These are phyloP conservation scores for Pascua guehoae DNA, from an alignment of 1,284 basidiomycete species.

Conservation along the genomic window DNA sequence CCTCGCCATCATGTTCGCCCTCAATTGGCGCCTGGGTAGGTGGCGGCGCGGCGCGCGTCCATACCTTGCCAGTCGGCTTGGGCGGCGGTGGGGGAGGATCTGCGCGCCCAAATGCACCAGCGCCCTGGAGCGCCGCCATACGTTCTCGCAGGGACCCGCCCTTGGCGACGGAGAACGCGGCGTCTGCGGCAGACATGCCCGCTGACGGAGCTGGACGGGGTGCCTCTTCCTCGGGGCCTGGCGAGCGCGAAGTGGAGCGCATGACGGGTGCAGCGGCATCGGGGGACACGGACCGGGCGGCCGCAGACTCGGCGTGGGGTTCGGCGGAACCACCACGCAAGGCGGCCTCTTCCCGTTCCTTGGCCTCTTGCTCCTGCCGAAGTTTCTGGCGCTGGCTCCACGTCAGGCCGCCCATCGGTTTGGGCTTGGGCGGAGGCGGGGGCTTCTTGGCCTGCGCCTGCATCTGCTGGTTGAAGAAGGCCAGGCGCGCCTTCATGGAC, in stretches of 20 bases:
- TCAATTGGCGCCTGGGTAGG: conserved; percentile 50
- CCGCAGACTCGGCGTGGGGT: conserved; percentile 11
- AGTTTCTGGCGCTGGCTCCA: conserved; percentile 49
- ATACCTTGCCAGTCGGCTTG: conserved; percentile 62
- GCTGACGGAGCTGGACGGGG: conserved; percentile 6
- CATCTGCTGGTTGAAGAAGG: conserved; percentile 46
- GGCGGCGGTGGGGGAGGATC: conserved; percentile 56
- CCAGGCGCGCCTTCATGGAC: conserved; percentile 49
- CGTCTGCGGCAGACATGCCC: conserved; percentile 74
- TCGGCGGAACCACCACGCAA: conserved; percentile 9
- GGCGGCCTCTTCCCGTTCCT: conserved; percentile 28
- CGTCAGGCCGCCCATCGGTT: conserved; percentile 52
- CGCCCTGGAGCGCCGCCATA: conserved; percentile 82
- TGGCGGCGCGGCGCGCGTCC: conserved; percentile 59
- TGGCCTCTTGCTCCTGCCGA: conserved; percentile 46
- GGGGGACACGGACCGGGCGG: conserved; percentile 12
- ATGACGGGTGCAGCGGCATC: conserved; percentile 3
- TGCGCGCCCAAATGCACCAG: conserved; percentile 62
- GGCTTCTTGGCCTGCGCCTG: conserved; percentile 50
- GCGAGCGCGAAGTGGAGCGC: background rate
- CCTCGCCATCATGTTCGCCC: conserved; percentile 44
- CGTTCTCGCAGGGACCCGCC: conserved; percentile 76
- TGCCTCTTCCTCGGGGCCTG: background rate
- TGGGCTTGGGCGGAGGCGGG: conserved; percentile 62
- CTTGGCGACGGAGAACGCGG: conserved; percentile 67